A percentile compares a stretch with the other conserved stretches of the same genome.
Evolutionary conservation across 2,329 filamentous ascomycete genomes (phyloP).

Genomic region (Aspergillus viridinutans): DNA sequence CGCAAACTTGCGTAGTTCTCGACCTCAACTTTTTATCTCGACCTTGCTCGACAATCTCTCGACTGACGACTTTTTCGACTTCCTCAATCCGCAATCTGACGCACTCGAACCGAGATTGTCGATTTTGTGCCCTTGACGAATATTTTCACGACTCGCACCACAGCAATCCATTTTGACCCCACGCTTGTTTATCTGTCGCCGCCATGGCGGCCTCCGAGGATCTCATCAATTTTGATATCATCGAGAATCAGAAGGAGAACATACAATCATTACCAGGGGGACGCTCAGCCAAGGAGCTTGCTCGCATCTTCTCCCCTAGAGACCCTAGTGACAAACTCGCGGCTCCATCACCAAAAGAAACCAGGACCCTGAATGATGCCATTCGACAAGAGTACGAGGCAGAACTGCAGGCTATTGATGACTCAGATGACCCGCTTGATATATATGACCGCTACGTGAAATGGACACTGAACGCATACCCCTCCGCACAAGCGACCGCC

Average conservation of each 20-base stretch:
- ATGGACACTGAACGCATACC: constrained; percentile 94
- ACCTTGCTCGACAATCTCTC: constrained; percentile 51
- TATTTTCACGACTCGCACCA: not conserved
- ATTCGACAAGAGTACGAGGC: constrained; percentile 81
- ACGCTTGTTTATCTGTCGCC: constrained; percentile 46
- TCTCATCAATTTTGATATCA: constrained; percentile 71
- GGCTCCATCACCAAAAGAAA: constrained; percentile 66
- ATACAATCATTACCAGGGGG: constrained; percentile 88
- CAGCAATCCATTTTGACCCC: not conserved
- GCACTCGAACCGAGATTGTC: not conserved
- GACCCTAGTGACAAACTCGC: constrained; percentile 49
- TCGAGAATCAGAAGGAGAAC: constrained; percentile 96
- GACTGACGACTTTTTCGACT: not conserved
- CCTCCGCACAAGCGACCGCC: constrained; percentile 84
- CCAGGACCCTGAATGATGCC: constrained; percentile 71
- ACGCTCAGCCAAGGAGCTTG: constrained; percentile 83
- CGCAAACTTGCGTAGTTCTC: not conserved
- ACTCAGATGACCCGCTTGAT: constrained; percentile 92
- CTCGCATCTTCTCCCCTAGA: constrained; percentile 60
- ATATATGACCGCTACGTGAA: constrained; percentile 95
- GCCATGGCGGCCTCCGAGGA: constrained; percentile 41
- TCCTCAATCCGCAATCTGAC: not conserved
- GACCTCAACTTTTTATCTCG: not conserved
- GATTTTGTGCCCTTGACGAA: not conserved
- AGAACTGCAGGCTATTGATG: constrained; percentile 71